A percentile compares a stretch with the other conserved stretches of the same genome.
phyloP scores from a whole-genome alignment of 306 rosid species.

The Comarum palustre region DNA sequence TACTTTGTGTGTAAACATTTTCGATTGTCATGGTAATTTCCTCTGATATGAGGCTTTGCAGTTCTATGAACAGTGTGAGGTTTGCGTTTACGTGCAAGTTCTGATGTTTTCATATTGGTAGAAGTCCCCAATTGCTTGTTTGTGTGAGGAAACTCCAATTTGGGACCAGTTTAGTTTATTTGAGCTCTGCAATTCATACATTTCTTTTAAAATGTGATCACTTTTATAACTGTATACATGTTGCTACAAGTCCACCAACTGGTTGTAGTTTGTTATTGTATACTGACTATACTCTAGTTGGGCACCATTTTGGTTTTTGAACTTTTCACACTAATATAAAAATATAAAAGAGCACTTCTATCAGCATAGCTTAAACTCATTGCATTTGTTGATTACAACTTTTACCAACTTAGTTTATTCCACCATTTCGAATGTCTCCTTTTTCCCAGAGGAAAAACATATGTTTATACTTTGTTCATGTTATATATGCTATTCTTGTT shows the following conservation, averaged over 20 bases:
- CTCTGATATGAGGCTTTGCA: neutral
- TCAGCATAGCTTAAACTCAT: neutral
- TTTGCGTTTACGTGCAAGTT: neutral
- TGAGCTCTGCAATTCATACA: too few relatives aligned
- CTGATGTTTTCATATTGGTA: neutral
- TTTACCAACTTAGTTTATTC: neutral
- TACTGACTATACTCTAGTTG: neutral
- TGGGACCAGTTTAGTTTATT: neutral
- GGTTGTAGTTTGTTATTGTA: neutral
- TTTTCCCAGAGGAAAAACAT: neutral
- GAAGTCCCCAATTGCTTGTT: slow-evolving; percentile 10
- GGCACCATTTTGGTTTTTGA: neutral
- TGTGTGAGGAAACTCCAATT: neutral
- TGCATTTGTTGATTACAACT: neutral
- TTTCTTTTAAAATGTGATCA: neutral
- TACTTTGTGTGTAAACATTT: neutral
- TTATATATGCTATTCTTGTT: neutral
- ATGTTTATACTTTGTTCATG: neutral
- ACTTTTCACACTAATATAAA: neutral
- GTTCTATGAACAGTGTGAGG: neutral
- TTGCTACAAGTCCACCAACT: neutral
- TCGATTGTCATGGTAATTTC: neutral
- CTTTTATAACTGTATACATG: neutral
- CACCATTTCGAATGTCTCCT: neutral
- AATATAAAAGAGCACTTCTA: neutral